A percentile compares a stretch with the other conserved stretches of the same genome.
phyloP scores from a whole-genome alignment of 2,329 filamentous ascomycete species.

The Pseudocercospora vitis region DNA sequence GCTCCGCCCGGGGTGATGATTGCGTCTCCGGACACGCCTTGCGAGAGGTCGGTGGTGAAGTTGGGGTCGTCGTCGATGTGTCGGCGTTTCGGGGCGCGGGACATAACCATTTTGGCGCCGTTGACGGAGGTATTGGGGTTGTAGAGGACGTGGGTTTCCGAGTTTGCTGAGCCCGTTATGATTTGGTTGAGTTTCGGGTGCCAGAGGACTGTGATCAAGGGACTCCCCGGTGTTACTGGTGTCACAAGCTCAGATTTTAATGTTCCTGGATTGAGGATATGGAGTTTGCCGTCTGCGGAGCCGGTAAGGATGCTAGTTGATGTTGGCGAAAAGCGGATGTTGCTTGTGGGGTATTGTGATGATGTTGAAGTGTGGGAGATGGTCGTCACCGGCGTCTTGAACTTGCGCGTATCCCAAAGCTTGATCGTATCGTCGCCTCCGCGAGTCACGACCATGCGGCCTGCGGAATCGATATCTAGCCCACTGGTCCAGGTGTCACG shows the following conservation, averaged over 20 bases:
- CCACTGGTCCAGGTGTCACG: conserved; percentile 88
- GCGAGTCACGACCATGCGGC: conserved; percentile 83
- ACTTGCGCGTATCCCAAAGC: conserved; percentile 94
- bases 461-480: conserved; percentile 85
- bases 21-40: conserved; percentile 79
- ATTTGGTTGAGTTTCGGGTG: conserved; percentile 96
- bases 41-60: conserved; percentile 78
- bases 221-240: conserved; percentile 79
- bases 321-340: conserved; percentile 85
- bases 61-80: conserved; percentile 92
- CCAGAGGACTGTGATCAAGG: conserved; percentile 85
- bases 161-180: conserved; percentile 86
- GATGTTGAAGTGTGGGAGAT: conserved; percentile 79
- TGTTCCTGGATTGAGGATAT: conserved; percentile 92
- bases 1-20: conserved; percentile 61
- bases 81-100: conserved; percentile 86
- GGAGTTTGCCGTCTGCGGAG: conserved; percentile 78
- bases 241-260: conserved; percentile 81
- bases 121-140: conserved; percentile 77
- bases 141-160: conserved; percentile 86
- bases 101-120: conserved; percentile 87
- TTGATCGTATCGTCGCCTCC: conserved; percentile 93
- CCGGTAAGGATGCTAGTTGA: conserved; percentile 85
- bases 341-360: conserved; percentile 76
- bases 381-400: conserved; percentile 83